Evolutionary conservation across 2,329 filamentous ascomycete genomes (phyloP).

Genomic region (Scedosporium apiospermum): DNA sequence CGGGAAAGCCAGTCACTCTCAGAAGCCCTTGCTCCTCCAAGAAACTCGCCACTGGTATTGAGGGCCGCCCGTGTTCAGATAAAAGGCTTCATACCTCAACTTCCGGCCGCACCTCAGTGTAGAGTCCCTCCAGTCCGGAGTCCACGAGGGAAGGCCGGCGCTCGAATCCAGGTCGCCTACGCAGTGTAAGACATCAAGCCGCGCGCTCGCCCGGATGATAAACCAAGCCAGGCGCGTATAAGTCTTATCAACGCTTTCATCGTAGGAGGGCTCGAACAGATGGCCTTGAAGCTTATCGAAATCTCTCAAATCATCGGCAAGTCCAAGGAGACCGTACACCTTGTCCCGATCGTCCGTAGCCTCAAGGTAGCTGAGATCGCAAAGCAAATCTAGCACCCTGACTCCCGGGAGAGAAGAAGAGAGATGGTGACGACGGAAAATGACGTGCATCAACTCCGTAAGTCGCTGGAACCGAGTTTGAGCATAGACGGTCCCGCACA

Average conservation of each 20-base stretch:
- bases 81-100: neutral
- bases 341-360: neutral
- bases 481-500: neutral
- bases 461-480: neutral
- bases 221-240: neutral
- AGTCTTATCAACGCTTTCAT: neutral
- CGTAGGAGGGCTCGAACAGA: neutral
- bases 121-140: neutral
- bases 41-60: neutral
- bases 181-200: neutral
- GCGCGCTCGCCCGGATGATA: neutral
- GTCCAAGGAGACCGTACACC: neutral
- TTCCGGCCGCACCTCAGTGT: neutral
- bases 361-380: neutral
- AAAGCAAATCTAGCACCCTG: neutral
- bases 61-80: neutral
- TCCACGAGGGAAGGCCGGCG: neutral
- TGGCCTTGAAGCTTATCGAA: conserved; percentile 34
- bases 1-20: neutral
- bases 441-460: neutral
- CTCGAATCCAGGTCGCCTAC: neutral
- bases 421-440: neutral
- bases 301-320: conserved; percentile 21
- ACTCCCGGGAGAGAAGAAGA: neutral
- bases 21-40: neutral